Base-by-base conservation (phyloP, 192 early-diverging fungal genomes). In the Podila horticola region DNA sequence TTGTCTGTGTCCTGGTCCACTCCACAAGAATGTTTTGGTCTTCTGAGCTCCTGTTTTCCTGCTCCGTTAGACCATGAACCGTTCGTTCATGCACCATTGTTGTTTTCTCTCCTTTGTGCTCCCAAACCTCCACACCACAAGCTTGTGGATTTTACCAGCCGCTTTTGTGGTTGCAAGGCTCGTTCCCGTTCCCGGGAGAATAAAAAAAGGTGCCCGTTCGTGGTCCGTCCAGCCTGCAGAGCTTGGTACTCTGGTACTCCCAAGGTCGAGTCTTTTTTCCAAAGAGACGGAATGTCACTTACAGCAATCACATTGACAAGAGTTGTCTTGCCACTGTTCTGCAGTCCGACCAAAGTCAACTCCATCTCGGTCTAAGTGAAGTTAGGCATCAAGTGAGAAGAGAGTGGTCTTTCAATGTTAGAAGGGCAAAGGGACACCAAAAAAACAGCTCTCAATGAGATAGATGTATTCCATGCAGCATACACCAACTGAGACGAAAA, bases 261-360 rank as follows among this genome's bases (percentile, higher is more conserved):
- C 41, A 34, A 6, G 3, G 41, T 3, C 15, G 41, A 17, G 34
- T 0, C 11, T 13, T 15, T 17, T 41, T 2, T 17, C 24, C 22
- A 4, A 31, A n/a, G 20, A 15, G 17, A 61, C 5, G 31, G 22
- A 8, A 15, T 45, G 41, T 45, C 11, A 89, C 90, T 82, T 90
- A 92, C 91, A 29, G 93, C 94, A 69, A 96, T 94, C 34, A 96
- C 93, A 65, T 95, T 94, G 15, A 96, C 93, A 10, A 96, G 86
- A 2, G 94, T 96, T 3, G 94, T 95, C 70, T 96, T 96, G 64
- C 94, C 94, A 74, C 92, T 94, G 79, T 95, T 94, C 77, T 96
- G 94, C 57, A 96, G 84, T 38, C 94, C 94, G 64, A 96, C 94
- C 62, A 96, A 83, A 51, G 94, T 96, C 69, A 96, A 85, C 87